A percentile compares a stretch with the other conserved stretches of the same genome.
Evolutionary conservation across 768 basidiomycete genomes (phyloP).

Genomic region (Tylopilus subfusipes): DNA sequence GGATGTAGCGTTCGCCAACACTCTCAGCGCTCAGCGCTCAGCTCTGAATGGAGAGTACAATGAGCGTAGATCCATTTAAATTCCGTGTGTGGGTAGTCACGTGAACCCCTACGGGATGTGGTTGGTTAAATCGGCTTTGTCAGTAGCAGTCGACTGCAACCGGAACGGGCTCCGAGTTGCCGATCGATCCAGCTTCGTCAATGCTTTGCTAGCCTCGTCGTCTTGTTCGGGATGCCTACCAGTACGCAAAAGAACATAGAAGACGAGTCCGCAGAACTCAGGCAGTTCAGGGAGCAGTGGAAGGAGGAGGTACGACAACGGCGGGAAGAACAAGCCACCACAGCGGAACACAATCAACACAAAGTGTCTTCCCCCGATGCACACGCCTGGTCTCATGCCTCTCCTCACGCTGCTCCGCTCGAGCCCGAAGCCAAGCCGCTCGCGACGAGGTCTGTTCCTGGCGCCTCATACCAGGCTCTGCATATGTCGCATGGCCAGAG

Average conservation of each 20-base stretch:
- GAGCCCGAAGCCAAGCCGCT: slow-evolving; percentile 7
- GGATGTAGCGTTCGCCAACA: not conserved
- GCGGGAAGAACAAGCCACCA: slow-evolving; percentile 10
- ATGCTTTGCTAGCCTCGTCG: not conserved
- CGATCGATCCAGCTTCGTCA: too few species aligned
- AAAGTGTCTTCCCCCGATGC: slow-evolving; percentile 6
- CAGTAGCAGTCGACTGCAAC: too few species aligned
- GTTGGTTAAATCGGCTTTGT: too few species aligned
- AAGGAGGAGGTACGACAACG: slow-evolving; percentile 54
- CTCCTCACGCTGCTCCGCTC: not conserved
- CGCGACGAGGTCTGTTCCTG: slow-evolving; percentile 11
- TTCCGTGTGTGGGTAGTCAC: not conserved
- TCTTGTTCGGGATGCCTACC: not conserved
- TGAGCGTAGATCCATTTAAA: too few species aligned
- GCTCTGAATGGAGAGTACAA: too few species aligned
- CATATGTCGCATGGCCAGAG: slow-evolving; percentile 27
- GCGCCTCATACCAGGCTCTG: slow-evolving; percentile 12
- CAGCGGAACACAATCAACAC: not conserved
- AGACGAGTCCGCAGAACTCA: slow-evolving; percentile 60
- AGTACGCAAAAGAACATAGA: slow-evolving; percentile 14
- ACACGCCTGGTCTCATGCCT: slow-evolving; percentile 2
- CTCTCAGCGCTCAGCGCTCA: too few species aligned
- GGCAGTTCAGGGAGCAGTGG: slow-evolving; percentile 71
- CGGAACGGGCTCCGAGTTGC: too few species aligned
- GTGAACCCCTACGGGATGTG: too few species aligned